Evolutionary conservation across 768 basidiomycete genomes (phyloP).

Genomic region (Boletus pseudopeckii): DNA sequence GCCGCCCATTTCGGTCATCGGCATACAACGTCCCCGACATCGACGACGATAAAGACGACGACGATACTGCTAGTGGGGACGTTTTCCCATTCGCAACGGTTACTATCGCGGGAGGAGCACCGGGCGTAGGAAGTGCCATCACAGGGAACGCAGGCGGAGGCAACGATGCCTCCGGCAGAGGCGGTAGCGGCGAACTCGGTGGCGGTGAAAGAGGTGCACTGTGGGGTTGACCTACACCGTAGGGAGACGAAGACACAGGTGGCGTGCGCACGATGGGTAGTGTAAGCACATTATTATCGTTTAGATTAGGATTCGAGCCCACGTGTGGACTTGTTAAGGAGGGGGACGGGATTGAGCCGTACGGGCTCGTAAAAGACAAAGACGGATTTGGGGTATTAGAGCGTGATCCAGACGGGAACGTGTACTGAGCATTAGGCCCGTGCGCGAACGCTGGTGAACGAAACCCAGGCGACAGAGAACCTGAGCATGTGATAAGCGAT

Average conservation of each 20-base stretch:
- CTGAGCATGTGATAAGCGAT: slow-evolving; percentile 9
- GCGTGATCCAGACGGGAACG: slow-evolving; percentile 14
- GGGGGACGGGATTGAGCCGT: not conserved
- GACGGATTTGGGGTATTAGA: slow-evolving; percentile 5
- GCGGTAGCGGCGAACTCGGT: slow-evolving; percentile 21
- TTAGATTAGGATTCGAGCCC: not conserved
- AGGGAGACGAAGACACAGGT: slow-evolving; percentile 1
- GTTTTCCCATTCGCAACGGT: slow-evolving; percentile 12
- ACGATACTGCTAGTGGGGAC: slow-evolving; percentile 13
- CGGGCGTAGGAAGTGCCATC: not conserved
- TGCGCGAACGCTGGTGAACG: slow-evolving; percentile 19
- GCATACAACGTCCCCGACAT: not conserved
- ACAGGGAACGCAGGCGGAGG: slow-evolving; percentile 13
- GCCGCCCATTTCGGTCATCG: not conserved
- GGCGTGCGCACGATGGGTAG: slow-evolving; percentile 10
- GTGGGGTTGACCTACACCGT: not conserved
- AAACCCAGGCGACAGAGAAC: slow-evolving; percentile 20
- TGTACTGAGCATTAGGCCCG: slow-evolving; percentile 6
- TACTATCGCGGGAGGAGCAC: not conserved
- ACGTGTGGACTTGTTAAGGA: not conserved
- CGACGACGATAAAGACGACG: slow-evolving; percentile 13
- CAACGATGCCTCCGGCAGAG: slow-evolving; percentile 13
- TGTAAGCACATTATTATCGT: not conserved
- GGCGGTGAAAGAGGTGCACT: slow-evolving; percentile 22
- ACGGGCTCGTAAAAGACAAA: not conserved